These are phyloP conservation scores for Globisporangium nodosum DNA, from an alignment of 352 stramenopile genomes.

Conservation along the genomic window DNA sequence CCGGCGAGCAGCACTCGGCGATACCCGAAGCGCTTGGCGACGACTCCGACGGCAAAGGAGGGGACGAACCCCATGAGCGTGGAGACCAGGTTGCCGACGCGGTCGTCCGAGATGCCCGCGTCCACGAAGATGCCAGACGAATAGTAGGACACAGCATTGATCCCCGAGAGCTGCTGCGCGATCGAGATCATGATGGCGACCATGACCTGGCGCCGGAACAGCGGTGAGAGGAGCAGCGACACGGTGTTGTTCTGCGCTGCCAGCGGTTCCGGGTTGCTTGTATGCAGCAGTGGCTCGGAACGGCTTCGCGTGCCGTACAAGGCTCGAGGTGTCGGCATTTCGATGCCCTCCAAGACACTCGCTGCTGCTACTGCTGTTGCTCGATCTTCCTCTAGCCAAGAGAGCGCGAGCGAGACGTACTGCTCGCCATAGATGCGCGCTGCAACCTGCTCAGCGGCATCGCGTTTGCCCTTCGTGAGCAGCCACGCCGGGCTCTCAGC, in stretches of 20 bases:
- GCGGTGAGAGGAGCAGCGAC: constrained; percentile 26
- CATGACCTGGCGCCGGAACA: constrained; percentile 35
- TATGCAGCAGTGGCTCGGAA: constrained; percentile 5
- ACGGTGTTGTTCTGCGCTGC: neutral
- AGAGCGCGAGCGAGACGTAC: constrained; percentile 22
- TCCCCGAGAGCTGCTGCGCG: constrained; percentile 51
- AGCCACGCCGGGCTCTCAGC: constrained; percentile 36
- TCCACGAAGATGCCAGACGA: constrained; percentile 34
- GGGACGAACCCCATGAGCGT: neutral
- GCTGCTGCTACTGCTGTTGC: neutral
- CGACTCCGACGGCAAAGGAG: neutral
- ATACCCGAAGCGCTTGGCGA: neutral
- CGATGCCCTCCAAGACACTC: neutral
- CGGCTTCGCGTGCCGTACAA: neutral
- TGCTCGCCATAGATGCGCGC: constrained; percentile 24
- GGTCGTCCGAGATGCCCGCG: constrained; percentile 33
- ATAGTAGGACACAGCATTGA: constrained; percentile 55
- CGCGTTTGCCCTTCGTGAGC: constrained; percentile 24
- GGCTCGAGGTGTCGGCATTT: neutral
- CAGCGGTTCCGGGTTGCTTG: neutral
- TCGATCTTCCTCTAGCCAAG: constrained; percentile 18
- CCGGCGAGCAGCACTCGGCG: constrained; percentile 1
- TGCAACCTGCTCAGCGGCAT: constrained; percentile 21
- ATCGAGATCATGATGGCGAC: constrained; percentile 31
- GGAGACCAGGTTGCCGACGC: constrained; percentile 29